Base-by-base conservation (phyloP, 2,329 filamentous ascomycete genomes). In the Cladosporium sp. region DNA sequence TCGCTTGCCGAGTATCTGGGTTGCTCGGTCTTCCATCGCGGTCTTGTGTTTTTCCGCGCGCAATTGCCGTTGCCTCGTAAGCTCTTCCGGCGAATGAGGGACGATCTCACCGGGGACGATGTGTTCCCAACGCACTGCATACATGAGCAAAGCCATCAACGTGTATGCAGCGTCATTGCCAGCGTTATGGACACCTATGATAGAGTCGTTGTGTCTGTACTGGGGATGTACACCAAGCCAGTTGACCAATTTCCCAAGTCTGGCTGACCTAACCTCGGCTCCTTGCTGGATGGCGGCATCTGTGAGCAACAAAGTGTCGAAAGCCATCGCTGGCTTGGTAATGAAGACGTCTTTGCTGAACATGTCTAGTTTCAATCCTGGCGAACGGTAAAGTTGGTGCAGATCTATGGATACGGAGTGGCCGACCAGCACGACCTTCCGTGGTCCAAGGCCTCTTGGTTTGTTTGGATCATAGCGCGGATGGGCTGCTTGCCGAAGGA, bases 401-500 rank as follows among this genome's bases (percentile, higher is more conserved):
- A 95, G 75, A 66, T 96, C 92, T 4, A 78, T 71, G 0, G 73
- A 65, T 6, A 88, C 72, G 57, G 88, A 86, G 67, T 96, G 91
- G 15, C 63, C 63, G 3, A 63, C 57, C n/a, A 64, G 52, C 2
- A 93, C 77, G 22, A 95, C 73, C 25, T 83, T 84, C 14, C 85
- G 81, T 39, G 69, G 66, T 17, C 34, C 70, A 68, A 1, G 55
- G 3, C 43, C 17, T 1, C n/a, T 25, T 57, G 22, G 75, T 25
- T 19, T 28, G 12, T 12, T 38, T 61, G 8, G 59, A 30, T 5
- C 57, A 51, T 11, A 20, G 17, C 2, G 25, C 38, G 52, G 51
- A 34, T 34, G 34, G 2, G 30, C 37, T n/a, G 47, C 25, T 20
- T 36, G 37, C 28, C 37, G 55, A 8, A 51, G 55, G n/a, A 28